Conservation (phyloP, 73 alveolate species). For the Paramecium biaurelia region DNA sequence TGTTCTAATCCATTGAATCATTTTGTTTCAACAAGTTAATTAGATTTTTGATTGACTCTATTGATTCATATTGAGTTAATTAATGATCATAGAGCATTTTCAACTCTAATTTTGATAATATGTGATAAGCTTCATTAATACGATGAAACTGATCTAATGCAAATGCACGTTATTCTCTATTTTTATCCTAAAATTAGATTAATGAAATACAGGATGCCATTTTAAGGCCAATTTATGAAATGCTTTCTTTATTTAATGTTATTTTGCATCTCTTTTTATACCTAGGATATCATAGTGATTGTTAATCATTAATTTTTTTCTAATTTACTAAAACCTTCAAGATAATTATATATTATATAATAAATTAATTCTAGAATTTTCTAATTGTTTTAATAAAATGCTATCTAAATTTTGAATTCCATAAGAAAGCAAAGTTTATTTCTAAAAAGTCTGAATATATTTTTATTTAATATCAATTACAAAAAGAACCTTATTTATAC, state of each 20-base stretch:
- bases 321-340: background rate
- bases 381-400: background rate
- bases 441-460: no score
- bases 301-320: background rate
- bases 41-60: background rate
- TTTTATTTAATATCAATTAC: no score
- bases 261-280: slow-evolving; percentile 7
- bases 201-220: slow-evolving; percentile 43
- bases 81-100: background rate
- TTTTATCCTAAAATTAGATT: background rate
- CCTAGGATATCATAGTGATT: slow-evolving; percentile 54
- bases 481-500: background rate
- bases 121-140: slow-evolving; percentile 22
- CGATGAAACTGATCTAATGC: slow-evolving; percentile 8
- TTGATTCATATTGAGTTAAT: background rate
- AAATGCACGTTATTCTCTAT: slow-evolving; percentile 1
- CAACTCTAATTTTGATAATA: background rate
- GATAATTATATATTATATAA: background rate
- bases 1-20: background rate
- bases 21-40: background rate
- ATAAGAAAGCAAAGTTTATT: background rate
- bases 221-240: slow-evolving; percentile 29
- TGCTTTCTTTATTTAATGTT: slow-evolving; percentile 7
- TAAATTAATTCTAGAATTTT: background rate
- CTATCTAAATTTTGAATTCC: background rate